Evolutionary conservation across 306 rosid species (phyloP), one percentile per base, ranked within the genome.

Genomic region (Cicer chorassanicum): DNA sequence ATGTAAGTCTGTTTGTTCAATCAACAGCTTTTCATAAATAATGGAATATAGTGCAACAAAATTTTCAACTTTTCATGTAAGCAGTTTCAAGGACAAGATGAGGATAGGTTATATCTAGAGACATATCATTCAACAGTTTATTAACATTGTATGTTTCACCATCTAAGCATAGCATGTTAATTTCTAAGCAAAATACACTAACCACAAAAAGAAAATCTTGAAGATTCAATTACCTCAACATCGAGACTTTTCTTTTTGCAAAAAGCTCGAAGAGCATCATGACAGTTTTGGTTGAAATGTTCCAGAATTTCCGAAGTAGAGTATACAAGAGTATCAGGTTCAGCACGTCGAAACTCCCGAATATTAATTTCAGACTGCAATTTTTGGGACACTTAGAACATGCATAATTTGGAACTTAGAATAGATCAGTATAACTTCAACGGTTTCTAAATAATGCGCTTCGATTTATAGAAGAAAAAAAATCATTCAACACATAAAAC

Each of bases 201-300:
- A 61, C 56, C 76, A 68, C 53, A 69, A 42, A 3, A 8, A 16
- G 70, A 71, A 70, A 63, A 60, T 41, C 50, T 62, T 13, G 36
- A 64, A 40, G 78, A 45, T 45, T 49, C 24, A 67, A 61, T 76
- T 83, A 91, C 98, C 98, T 91, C 94, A 61, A 74, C 86, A 62
- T 82, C 82, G 76, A 93, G 96, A 36, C 98, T 96, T 74, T 87
- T 93, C 91, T 88, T 93, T 85, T 82, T 93, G 93, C 98, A 93
- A 76, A 93, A 87, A 56, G 87, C 89, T 85, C 86, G 87, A 70
- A 93, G 86, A 76, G 92, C 94, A 73, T 65, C 88, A 74, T 86
- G 65, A 49, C 82, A 86, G 68, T 84, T 82, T 69, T 36, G 80
- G 61, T 74, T 82, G 80, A 87, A 80, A 77, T 21, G 85, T 51